Base-by-base conservation (phyloP, 2,329 filamentous ascomycete species). In the Arthrobotrys sphaeroides region DNA sequence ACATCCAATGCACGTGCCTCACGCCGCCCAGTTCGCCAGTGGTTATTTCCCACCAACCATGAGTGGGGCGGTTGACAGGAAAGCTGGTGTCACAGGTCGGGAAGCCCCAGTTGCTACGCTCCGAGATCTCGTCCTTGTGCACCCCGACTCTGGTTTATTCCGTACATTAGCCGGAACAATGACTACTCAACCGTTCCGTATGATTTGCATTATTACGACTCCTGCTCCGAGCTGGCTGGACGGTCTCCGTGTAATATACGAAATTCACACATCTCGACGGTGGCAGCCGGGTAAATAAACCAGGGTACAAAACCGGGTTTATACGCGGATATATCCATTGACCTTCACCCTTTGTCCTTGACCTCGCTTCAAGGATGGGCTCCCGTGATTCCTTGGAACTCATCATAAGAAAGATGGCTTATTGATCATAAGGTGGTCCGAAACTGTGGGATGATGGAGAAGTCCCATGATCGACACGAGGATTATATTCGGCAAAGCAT, bases 401-500 rank as follows among this genome's bases (percentile, higher is more conserved):
- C 66, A 69, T 61, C 43, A 53, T 53, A 55, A 61, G 57, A 33
- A 59, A 69, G 36, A 45, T 33, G 28, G 40, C 31, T 69, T 61
- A 61, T 69, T 69, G 33, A 24, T 53, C 59, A 49, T 53, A 61
- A 51, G 33, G 45, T 43, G 64, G 66, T 70, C 66, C 66, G 42
- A 26, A 70, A 43, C 36, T 53, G 43, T 62, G 66, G 66, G 47
- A 62, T 62, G 20, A 67, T 55, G 62, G 62, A 64, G 38, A 49
- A 12, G 42, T 62, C 70, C 62, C 70, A 68, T 74, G 70, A 74
- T 74, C 70, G 70, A 55, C 70, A 42, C 70, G 70, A 74, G 70
- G 70, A 74, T 74, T 74, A 74, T 68, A 40, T 74, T 74, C 70
- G 70, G 70, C 70, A 74, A 74, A 74, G 70, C 61, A 59, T 66